Evolutionary conservation across 768 basidiomycete species (phyloP).

Genomic region (Hericium alpestre): DNA sequence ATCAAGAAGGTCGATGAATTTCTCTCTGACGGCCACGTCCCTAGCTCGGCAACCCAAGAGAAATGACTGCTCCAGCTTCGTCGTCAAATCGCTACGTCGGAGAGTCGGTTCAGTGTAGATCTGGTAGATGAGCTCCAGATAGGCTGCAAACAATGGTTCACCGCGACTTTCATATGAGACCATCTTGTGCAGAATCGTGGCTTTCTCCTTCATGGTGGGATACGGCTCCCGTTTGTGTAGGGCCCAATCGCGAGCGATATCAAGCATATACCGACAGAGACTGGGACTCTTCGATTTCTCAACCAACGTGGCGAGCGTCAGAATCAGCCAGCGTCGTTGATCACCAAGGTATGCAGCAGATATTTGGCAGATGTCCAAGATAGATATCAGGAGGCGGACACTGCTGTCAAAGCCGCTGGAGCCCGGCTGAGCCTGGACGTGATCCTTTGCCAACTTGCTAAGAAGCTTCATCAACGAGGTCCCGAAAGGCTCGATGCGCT

Average conservation of each 20-base stretch:
- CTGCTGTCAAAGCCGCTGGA: conserved; percentile 42
- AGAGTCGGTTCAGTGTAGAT: conserved; percentile 85
- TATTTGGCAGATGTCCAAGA: conserved; percentile 78
- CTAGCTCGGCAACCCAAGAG: conserved; percentile 81
- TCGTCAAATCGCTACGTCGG: conserved; percentile 87
- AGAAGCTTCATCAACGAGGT: conserved; percentile 72
- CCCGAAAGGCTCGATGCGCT: conserved; percentile 75
- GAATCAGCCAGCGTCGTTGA: conserved; percentile 72
- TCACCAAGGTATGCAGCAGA: conserved; percentile 80
- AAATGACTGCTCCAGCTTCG: conserved; percentile 87
- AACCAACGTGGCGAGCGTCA: conserved; percentile 66
- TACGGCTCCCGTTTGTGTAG: conserved; percentile 73
- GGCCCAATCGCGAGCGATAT: conserved; percentile 85
- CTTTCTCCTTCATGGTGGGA: conserved; percentile 94
- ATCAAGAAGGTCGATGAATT: conserved; percentile 86
- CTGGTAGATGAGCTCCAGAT: conserved; percentile 82
- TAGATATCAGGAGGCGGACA: conserved; percentile 59
- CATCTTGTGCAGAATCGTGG: conserved; percentile 83
- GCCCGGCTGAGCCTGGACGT: conserved; percentile 32
- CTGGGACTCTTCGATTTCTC: conserved; percentile 79
- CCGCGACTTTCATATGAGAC: conserved; percentile 67
- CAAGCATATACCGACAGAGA: conserved; percentile 78
- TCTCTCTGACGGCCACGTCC: conserved; percentile 66
- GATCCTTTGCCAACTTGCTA: conserved; percentile 79
- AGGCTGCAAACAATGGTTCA: conserved; percentile 71